Base-by-base conservation (phyloP, 2,329 filamentous ascomycete genomes). In the Penicillium sp. region DNA sequence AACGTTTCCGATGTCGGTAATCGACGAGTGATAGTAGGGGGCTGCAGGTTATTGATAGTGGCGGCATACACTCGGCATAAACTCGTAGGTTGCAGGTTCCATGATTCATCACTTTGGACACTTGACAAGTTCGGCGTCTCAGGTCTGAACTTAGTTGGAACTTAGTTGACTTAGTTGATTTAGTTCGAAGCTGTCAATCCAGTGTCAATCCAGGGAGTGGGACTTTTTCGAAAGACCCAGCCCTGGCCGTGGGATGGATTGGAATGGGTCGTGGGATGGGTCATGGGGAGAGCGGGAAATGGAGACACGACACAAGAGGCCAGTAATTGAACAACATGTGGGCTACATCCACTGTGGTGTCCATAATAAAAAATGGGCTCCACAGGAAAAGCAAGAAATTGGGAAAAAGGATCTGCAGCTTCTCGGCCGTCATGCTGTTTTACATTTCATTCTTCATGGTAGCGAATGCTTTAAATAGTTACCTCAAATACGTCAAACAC, bases 101-200 rank as follows among this genome's bases (percentile, higher is more conserved):
- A 27, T 20, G n/a, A 22, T 31, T 31, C 38, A 18, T n/a, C n/a
- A n/a, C n/a, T n/a, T n/a, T n/a, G n/a, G n/a, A n/a, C 18, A 40
- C 38, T 31, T 31, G 24, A 29, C 24, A 31, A 9, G 26, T 14
- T 40, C n/a, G 38, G 38, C 38, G 38, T 40, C 26, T 40, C 38
- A 40, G 26, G 38, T 40, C 8, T 31, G 38, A 40, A 40, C 38
- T 31, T 29, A 18, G 16, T 40, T 40, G 14, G 38, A 16, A 40
- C n/a, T n/a, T n/a, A n/a, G n/a, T n/a, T n/a, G n/a, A n/a, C n/a
- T n/a, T n/a, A n/a, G n/a, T n/a, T n/a, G n/a, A n/a, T n/a, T n/a
- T n/a, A n/a, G 16, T 40, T 40, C 24, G 38, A 16, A 40, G 26
- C 38, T 40, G 38, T 29, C 26, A 31, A 40, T 14, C 38, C 26